Base-by-base conservation (phyloP, 2,329 filamentous ascomycete genomes). In the Podosphaera leucotricha region DNA sequence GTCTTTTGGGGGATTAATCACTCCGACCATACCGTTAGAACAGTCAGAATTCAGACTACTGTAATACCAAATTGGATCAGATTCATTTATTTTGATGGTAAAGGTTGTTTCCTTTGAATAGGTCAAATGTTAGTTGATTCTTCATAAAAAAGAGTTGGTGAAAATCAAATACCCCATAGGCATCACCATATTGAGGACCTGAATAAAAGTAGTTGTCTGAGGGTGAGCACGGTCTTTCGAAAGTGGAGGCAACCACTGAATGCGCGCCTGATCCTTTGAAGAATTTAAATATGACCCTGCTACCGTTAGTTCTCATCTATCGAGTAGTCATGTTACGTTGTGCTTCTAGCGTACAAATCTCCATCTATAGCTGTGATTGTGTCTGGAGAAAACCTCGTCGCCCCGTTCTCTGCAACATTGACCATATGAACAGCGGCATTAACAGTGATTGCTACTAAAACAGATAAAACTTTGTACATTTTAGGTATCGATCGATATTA, bases 211-310 rank as follows among this genome's bases (percentile, higher is more conserved):
- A 44, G 22, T 44, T 36, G 2, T 44, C 24, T 18, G 48, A 47
- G 16, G 58, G 59, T n/a, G 43, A 19, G 44, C 59, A 61, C 2
- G 59, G 58, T 13, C 44, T 49, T 5, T 48, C 49, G 39, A 59
- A 59, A 19, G 52, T 49, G 36, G 51, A 49, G 46, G 60, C 55
- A 7, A 57, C 61, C 38, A 71, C 59, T 36, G 62, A 62, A 61
- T 71, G 68, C 58, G 35, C 19, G 47, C 52, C 57, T 7, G 66
- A 61, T 46, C 63, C 63, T 58, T 64, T 71, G 54, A 67, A 67
- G 61, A 66, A 72, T 57, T 50, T 50, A 47, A 52, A 54, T 43
- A 44, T 36, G 11, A 54, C 24, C 6, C 52, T 54, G 26, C 6
- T 11, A 11, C 11, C 24, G 11, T 28, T 28, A 28, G 24, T 28